These are phyloP conservation scores for Candida germanica DNA, from an alignment of 805 yeast genomes.

Conservation along the genomic window DNA sequence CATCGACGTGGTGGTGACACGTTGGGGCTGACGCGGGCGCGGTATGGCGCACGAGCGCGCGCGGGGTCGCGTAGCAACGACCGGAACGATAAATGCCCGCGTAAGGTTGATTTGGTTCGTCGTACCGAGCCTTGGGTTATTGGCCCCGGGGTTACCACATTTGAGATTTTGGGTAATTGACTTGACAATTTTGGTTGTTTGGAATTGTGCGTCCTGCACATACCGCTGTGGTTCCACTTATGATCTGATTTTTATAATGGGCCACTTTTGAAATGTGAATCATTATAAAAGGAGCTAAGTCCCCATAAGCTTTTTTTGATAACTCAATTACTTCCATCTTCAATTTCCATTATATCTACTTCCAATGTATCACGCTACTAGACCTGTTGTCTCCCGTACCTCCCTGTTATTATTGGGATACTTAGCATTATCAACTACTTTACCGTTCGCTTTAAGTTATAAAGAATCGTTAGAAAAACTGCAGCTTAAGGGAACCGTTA, in stretches of 20 bases:
- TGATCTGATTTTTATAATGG: conserved; percentile 7
- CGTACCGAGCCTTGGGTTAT: neutral
- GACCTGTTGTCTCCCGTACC: conserved; percentile 18
- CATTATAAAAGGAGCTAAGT: conserved; percentile 1
- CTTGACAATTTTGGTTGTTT: too few relatives aligned
- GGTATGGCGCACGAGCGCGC: too few relatives aligned
- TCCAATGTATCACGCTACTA: conserved; percentile 4
- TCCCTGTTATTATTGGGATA: conserved; percentile 30
- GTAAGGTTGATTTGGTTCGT: neutral
- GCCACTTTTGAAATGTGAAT: neutral
- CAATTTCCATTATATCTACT: too few relatives aligned
- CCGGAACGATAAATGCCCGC: neutral
- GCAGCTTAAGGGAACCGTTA: conserved; percentile 33
- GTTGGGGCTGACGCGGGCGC: too few relatives aligned
- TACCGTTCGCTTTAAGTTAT: conserved; percentile 40
- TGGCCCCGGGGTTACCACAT: neutral
- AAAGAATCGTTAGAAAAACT: conserved; percentile 27
- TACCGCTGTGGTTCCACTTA: conserved; percentile 5
- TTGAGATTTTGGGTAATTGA: too few relatives aligned
- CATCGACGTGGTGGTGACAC: too few relatives aligned
- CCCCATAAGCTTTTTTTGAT: neutral
- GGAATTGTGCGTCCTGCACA: conserved; percentile 8
- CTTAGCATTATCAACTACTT: conserved; percentile 36
- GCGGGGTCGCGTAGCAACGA: neutral
- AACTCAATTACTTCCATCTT: neutral